Percentiles rank a stretch among this genome's conserved stretches.
Evolutionary conservation across 331 rosid species (phyloP).

Genomic region (Telfairia occidentalis): DNA sequence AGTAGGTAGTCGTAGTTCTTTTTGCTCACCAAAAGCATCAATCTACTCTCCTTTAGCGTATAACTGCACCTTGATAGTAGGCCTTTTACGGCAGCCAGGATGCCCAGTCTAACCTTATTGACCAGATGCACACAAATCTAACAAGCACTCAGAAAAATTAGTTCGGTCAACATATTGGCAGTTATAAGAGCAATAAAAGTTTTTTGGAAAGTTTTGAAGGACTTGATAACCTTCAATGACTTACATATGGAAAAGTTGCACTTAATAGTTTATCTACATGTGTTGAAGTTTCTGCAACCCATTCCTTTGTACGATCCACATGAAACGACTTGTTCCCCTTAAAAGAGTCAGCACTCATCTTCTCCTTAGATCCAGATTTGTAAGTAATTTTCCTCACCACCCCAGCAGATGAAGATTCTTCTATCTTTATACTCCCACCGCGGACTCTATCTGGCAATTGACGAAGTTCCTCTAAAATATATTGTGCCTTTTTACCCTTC

Average conservation of each 20-base stretch:
- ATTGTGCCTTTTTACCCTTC: slow-evolving; percentile 27
- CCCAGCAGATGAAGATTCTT: slow-evolving; percentile 29
- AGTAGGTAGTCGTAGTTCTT: slow-evolving; percentile 16
- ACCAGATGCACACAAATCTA: slow-evolving; percentile 83
- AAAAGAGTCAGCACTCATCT: slow-evolving; percentile 23
- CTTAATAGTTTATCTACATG: slow-evolving; percentile 58
- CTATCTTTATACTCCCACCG: slow-evolving; percentile 22
- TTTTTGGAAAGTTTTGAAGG: neutral
- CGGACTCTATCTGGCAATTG: slow-evolving; percentile 44
- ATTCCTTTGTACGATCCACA: slow-evolving; percentile 65
- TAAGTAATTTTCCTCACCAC: slow-evolving; percentile 20
- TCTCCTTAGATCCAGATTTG: slow-evolving; percentile 29
- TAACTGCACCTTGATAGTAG: slow-evolving; percentile 50
- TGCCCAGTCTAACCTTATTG: slow-evolving; percentile 72
- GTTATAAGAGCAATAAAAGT: neutral
- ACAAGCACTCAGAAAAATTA: slow-evolving; percentile 24
- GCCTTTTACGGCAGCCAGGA: slow-evolving; percentile 60
- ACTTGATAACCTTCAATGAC: slow-evolving; percentile 18
- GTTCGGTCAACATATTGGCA: neutral
- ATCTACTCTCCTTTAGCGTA: slow-evolving; percentile 58
- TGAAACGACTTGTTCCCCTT: slow-evolving; percentile 43
- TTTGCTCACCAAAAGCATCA: slow-evolving; percentile 85
- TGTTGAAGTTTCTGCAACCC: slow-evolving; percentile 60
- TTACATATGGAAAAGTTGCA: slow-evolving; percentile 69
- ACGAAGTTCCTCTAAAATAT: slow-evolving; percentile 69